Evolutionary conservation across 495 filamentous ascomycete genomes (phyloP), one percentile per base, ranked within the genome.

Genomic region (Lophiostoma macrostomum): DNA sequence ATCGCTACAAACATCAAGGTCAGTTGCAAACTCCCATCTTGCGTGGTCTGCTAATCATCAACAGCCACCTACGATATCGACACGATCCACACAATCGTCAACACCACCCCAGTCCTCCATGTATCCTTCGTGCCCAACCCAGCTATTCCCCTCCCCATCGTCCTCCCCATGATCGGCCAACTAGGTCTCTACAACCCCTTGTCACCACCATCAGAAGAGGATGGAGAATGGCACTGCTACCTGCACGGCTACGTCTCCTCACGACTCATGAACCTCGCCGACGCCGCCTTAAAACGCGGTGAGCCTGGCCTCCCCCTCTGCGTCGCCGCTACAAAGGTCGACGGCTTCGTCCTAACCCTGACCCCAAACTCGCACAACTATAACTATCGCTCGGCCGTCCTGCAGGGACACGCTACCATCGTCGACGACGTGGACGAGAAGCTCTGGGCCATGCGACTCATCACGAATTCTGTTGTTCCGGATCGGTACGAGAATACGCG

Each of bases 211-310:
- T 23, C 41, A 5, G 32, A 32, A 13, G 54, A 43, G 10, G 69
- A 81, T 3, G 76, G 79, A 10, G 84, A 88, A 55, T 77, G 82
- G 0, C 69, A 87, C 11, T 79, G 87, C 44, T 95, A 96, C 61
- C 77, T 96, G 1, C 90, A 96, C 66, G 88, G 88, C 58, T 91
- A 94, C 66, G 81, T 91, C 45, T 85, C 82, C 50, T 83, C 84
- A 12, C 87, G 90, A 1, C 74, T 95, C 28, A 84, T 90, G 73
- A 85, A 84, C 55, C 67, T 86, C 12, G 73, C 79, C 19, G 44
- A 23, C 30, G 48, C 44, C 24, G 55, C 38, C 12, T 53, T 57
- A 18, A 43, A 35, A 25, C 40, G 39, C 25, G 65, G 71, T 14
- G 71, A 64, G 6, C 57, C 74, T n/a, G 79, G 82, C 3, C 54